phyloP scores from a whole-genome alignment of 306 rosid species.

The Cyclanthera cordifolia region DNA sequence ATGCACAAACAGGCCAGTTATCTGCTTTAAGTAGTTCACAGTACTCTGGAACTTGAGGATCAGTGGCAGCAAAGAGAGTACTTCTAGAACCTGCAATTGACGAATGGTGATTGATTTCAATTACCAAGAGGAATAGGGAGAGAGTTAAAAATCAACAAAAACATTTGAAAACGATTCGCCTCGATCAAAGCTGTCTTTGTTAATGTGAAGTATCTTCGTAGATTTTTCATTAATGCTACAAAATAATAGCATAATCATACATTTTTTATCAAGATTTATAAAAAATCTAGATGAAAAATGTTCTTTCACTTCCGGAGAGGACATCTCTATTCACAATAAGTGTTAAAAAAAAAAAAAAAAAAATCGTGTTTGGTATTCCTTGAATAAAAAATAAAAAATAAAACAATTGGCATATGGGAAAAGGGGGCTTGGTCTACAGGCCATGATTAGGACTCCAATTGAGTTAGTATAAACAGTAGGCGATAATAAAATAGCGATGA shows the following conservation, averaged over 20 bases:
- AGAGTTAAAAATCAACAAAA: not conserved
- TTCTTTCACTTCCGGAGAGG: not conserved
- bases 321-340: not conserved
- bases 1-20: constrained; percentile 84
- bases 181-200: not conserved
- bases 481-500: too few relatives aligned
- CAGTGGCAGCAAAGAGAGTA: constrained; percentile 82
- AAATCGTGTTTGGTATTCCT: not conserved
- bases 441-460: too few relatives aligned
- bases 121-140: not conserved
- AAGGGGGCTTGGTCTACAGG: not conserved
- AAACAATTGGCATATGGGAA: not conserved
- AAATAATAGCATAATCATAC: not conserved
- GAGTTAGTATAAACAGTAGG: too few relatives aligned
- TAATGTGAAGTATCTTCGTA: not conserved
- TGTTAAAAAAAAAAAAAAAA: too few relatives aligned
- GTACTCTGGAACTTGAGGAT: constrained; percentile 82
- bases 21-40: constrained; percentile 79
- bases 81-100: constrained; percentile 84
- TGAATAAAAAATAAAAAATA: not conserved
- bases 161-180: not conserved
- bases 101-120: not conserved
- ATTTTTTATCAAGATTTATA: not conserved
- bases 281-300: not conserved
- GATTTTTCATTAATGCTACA: not conserved